Percentiles rank a stretch among this genome's conserved stretches.
Evolutionary conservation across 805 yeast genomes (phyloP).

Genomic region (Lipomyces sp.): DNA sequence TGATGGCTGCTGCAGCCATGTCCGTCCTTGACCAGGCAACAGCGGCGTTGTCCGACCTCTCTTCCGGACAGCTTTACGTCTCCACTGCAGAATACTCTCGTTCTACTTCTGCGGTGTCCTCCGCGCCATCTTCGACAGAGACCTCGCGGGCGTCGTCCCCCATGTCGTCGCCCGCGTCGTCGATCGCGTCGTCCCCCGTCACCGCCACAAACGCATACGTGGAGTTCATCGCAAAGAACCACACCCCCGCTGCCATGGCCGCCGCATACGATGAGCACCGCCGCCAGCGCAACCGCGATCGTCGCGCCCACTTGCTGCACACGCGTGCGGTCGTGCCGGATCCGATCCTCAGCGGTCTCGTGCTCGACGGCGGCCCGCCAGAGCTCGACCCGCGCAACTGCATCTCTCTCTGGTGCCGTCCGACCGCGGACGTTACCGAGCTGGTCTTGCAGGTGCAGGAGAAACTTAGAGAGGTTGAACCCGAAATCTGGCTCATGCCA

Average conservation of each 20-base stretch:
- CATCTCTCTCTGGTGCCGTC: conserved; percentile 25
- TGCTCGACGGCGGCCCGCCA: conserved; percentile 17
- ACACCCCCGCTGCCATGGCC: conserved; percentile 8
- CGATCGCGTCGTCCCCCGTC: not conserved
- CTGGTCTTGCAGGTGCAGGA: conserved; percentile 15
- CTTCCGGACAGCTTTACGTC: too few species aligned
- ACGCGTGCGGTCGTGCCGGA: conserved; percentile 19
- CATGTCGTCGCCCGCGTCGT: not conserved
- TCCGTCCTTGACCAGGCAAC: too few species aligned
- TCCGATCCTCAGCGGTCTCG: conserved; percentile 21
- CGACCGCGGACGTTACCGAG: conserved; percentile 11
- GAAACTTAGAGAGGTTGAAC: conserved; percentile 9
- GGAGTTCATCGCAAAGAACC: conserved; percentile 12
- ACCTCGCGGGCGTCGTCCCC: not conserved
- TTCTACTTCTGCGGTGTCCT: too few species aligned
- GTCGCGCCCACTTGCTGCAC: conserved; percentile 1
- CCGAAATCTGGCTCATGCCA: conserved; percentile 30
- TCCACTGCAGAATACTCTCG: too few species aligned
- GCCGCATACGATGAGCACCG: conserved; percentile 25
- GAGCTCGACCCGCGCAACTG: conserved; percentile 28
- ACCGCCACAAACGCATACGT: conserved; percentile 4
- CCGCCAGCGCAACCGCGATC: conserved; percentile 14
- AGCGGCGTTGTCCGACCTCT: too few species aligned
- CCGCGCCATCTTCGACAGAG: too few species aligned
- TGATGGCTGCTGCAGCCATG: too few species aligned